Evolutionary conservation across 345 rosid genomes (phyloP), one percentile per base, ranked within the genome.

Genomic region (Melastoma malabathricum): DNA sequence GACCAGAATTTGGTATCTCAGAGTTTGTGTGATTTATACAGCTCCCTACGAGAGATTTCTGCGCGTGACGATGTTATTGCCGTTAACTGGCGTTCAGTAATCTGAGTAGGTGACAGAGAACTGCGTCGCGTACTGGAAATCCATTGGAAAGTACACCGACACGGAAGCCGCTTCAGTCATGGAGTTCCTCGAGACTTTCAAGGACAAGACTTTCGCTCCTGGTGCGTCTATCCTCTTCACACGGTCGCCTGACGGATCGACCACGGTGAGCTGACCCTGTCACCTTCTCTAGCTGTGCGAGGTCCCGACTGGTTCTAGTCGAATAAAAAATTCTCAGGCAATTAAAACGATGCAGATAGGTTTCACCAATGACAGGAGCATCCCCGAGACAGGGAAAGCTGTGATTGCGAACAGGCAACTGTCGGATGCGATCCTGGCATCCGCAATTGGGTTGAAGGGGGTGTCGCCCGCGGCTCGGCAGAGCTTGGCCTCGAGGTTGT

Each of bases 181-280:
- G 56, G 72, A 67, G 16, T 81, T 89, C 52, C 16, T 55, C 10
- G 60, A 76, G 56, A 51, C 71, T 46, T 86, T 89, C 80, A 75
- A 77, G 64, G 68, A 81, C 3, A 61, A 86, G 54, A 68, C 39
- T 1, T 86, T 86, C 64, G 76, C 82, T 3, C 96, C 88, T 0
- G 88, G 81, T 29, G 20, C 88, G 14, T 89, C 95, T 20, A 83
- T 86, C 18, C 79, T 83, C 49, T 86, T 83, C 57, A 80, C 94
- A 3, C 72, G 59, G 19, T 69, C 71, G 13, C 68, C 75, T n/a
- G 1, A 39, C 0, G 89, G 90, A 58, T 71, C 88, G 6, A 31
- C 83, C 19, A 74, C 81, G 15, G 96, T 86, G 41, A 64, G 67
- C 56, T 48, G 31, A 2, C 41, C 41, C 15, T 23, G 7, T 51